Percentiles rank a stretch among this genome's conserved stretches.
Evolutionary conservation across 306 rosid species (phyloP).

Genomic region (Citrullus mucosospermus): DNA sequence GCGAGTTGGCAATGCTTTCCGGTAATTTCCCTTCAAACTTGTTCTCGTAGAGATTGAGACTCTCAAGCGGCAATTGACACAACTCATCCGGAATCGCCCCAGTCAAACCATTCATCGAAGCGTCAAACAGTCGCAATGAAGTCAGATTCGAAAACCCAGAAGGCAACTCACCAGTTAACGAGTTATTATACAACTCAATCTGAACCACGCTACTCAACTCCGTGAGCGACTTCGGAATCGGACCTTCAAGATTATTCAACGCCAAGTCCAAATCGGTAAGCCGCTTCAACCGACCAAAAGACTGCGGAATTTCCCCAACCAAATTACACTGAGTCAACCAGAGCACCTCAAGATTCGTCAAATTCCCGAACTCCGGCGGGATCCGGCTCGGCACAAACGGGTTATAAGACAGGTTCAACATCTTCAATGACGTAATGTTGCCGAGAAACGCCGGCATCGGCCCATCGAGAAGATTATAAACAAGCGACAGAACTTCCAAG

Average conservation of each 20-base stretch:
- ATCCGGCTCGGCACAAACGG: constrained; percentile 50
- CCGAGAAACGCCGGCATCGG: constrained; percentile 51
- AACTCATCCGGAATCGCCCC: constrained; percentile 59
- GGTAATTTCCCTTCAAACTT: constrained; percentile 3
- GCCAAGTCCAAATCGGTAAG: constrained; percentile 63
- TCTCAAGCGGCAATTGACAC: constrained; percentile 38
- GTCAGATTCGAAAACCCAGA: constrained; percentile 41
- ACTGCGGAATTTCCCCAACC: constrained; percentile 65
- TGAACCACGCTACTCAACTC: constrained; percentile 46
- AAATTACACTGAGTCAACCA: constrained; percentile 75
- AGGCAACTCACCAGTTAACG: constrained; percentile 78
- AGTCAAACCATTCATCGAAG: constrained; percentile 62
- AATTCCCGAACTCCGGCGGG: constrained; percentile 70
- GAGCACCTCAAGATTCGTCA: constrained; percentile 64
- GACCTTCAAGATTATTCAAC: constrained; percentile 58
- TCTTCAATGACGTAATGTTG: constrained; percentile 51
- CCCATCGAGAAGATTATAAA: constrained; percentile 73
- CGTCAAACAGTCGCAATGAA: constrained; percentile 61
- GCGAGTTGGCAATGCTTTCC: constrained; percentile 33
- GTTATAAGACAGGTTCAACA: constrained; percentile 72
- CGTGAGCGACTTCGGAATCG: constrained; percentile 57
- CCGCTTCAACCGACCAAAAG: constrained; percentile 48
- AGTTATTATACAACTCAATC: constrained; percentile 78
- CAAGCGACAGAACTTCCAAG: constrained; percentile 69
- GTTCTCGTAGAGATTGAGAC: constrained; percentile 1